phyloP scores from a whole-genome alignment of 176 grass and related monocot genomes.

The Thalia dealbata region DNA sequence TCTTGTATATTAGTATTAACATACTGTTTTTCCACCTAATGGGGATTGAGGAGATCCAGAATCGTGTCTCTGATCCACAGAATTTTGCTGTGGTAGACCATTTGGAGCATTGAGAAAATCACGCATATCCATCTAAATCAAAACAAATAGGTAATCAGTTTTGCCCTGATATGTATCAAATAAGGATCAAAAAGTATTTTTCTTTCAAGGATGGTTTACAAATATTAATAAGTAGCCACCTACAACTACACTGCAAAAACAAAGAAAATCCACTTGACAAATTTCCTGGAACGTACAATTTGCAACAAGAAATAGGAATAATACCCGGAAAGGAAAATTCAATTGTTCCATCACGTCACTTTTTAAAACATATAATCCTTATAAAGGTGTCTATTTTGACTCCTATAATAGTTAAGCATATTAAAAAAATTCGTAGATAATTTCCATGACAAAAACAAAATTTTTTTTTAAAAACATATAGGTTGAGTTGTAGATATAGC shows the following conservation, averaged over 20 bases:
- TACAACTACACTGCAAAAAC: not conserved
- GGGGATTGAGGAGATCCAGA: constrained; percentile 67
- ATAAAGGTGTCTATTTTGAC: not conserved
- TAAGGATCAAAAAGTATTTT: not conserved
- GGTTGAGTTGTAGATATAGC: not conserved
- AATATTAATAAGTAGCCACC: not conserved
- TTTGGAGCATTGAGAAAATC: constrained; percentile 93
- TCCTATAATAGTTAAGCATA: not conserved
- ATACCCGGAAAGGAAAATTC: not conserved
- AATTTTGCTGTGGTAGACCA: constrained; percentile 52
- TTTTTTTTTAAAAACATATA: not conserved
- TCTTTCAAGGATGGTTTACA: not conserved
- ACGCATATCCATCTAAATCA: constrained; percentile 80
- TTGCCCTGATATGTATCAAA: not conserved
- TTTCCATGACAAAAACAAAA: too few relatives aligned
- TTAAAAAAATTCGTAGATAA: too few relatives aligned
- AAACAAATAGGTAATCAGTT: not conserved
- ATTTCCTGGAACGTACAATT: not conserved
- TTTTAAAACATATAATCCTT: not conserved
- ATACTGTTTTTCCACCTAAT: constrained; percentile 73
- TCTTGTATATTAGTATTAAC: constrained; percentile 13
- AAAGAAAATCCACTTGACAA: not conserved
- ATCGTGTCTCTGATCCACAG: constrained; percentile 51
- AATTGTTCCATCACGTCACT: not conserved
- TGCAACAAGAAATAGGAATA: not conserved